A percentile compares a stretch with the other conserved stretches of the same genome.
Evolutionary conservation across 73 alveolate species (phyloP).

Genomic region (Breviolum minutum): DNA sequence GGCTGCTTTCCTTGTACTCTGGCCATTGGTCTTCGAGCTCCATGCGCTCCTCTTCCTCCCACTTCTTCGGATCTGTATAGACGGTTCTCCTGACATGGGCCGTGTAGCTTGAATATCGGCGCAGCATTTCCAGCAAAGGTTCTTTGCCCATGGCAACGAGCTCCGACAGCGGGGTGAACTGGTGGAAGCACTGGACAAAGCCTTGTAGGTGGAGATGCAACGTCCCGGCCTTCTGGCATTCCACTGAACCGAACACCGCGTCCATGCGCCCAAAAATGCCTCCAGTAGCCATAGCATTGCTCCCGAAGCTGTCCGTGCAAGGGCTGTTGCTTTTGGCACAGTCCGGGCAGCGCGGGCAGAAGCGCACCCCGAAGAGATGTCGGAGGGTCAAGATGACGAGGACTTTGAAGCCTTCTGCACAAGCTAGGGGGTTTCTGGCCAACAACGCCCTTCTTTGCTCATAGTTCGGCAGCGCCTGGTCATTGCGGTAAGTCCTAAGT

Average conservation of each 20-base stretch:
- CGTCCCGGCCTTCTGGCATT: slow-evolving; percentile 52
- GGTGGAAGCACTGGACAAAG: slow-evolving; percentile 20
- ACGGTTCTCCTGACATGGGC: slow-evolving; percentile 35
- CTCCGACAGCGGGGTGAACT: slow-evolving; percentile 14
- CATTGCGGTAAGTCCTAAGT: no score
- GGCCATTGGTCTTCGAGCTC: slow-evolving; percentile 49
- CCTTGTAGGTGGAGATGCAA: neutral
- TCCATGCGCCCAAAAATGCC: slow-evolving; percentile 24
- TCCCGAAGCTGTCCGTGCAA: neutral
- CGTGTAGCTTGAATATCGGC: neutral
- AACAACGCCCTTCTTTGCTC: neutral
- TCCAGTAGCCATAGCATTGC: neutral
- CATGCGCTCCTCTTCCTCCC: neutral
- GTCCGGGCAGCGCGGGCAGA: slow-evolving; percentile 20
- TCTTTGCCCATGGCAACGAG: neutral
- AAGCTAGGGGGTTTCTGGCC: slow-evolving; percentile 10
- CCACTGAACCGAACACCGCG: slow-evolving; percentile 22
- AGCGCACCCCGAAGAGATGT: slow-evolving; percentile 32
- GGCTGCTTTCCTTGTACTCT: neutral
- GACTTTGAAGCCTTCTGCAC: neutral
- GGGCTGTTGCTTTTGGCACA: neutral
- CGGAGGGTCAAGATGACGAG: neutral
- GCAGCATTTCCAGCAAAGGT: neutral
- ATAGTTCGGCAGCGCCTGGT: neutral
- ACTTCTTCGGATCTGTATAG: neutral